Conservation (phyloP, 495 filamentous ascomycete species). For the Neurospora sp. region DNA sequence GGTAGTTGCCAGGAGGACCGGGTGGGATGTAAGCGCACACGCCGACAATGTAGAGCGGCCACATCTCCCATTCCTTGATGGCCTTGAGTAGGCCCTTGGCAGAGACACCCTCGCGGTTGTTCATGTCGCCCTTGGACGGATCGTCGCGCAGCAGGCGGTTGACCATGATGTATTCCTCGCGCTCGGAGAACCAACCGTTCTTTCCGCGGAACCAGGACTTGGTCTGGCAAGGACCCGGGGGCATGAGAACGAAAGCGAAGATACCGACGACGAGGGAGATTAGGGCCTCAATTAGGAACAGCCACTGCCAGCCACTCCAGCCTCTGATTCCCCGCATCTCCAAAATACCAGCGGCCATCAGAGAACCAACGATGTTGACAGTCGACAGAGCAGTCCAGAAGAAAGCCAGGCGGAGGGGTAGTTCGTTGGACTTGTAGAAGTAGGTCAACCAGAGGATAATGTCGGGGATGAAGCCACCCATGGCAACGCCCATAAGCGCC, state of each 20-base stretch:
- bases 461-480: slow-evolving; percentile 42
- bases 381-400: slow-evolving; percentile 41
- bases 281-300: slow-evolving; percentile 46
- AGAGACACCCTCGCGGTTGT: slow-evolving; percentile 45
- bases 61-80: slow-evolving; percentile 46
- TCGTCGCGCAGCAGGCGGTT: slow-evolving; percentile 55
- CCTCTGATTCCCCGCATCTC: slow-evolving; percentile 40
- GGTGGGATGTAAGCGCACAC: slow-evolving; percentile 43
- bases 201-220: slow-evolving; percentile 43
- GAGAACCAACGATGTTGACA: slow-evolving; percentile 36
- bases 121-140: slow-evolving; percentile 54
- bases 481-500: slow-evolving; percentile 34
- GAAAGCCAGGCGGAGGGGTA: slow-evolving; percentile 37
- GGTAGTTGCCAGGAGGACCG: slow-evolving; percentile 32
- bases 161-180: slow-evolving; percentile 49
- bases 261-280: slow-evolving; percentile 44
- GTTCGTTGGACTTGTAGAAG: slow-evolving; percentile 42
- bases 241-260: slow-evolving; percentile 44
- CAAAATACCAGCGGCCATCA: slow-evolving; percentile 42
- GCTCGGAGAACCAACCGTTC: slow-evolving; percentile 49
- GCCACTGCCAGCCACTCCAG: slow-evolving; percentile 40
- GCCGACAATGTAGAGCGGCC: slow-evolving; percentile 48
- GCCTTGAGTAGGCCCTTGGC: slow-evolving; percentile 35
- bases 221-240: slow-evolving; percentile 40
- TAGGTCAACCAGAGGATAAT: slow-evolving; percentile 44